phyloP scores from a whole-genome alignment of 225 moss, liverwort and hornwort genomes.

The Takakia lepidozioides region DNA sequence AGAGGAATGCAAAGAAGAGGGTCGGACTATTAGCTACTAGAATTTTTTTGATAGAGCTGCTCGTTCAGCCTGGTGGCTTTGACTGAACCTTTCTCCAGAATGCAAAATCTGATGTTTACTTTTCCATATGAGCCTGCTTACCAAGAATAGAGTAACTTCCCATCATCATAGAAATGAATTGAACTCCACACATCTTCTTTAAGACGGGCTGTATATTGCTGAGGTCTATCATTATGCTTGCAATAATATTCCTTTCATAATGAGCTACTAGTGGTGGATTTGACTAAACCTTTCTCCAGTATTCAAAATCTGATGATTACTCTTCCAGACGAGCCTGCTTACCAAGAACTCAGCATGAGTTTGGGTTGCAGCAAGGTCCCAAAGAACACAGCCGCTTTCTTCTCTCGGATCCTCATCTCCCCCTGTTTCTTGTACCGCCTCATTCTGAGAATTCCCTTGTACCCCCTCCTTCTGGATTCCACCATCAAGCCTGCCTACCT shows the following conservation, averaged over 20 bases:
- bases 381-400: slow-evolving; percentile 88
- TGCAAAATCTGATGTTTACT: too few relatives aligned
- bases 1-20: too few relatives aligned
- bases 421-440: slow-evolving; percentile 9
- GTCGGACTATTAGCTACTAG: too few relatives aligned
- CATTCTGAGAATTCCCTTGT: slow-evolving; percentile 9
- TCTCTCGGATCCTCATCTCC: slow-evolving; percentile 64
- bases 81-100: too few relatives aligned
- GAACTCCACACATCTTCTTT: background rate
- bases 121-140: too few relatives aligned
- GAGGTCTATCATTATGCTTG: too few relatives aligned
- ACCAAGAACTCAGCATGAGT: slow-evolving; percentile 85
- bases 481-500: slow-evolving; percentile 5
- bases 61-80: too few relatives aligned
- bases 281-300: background rate
- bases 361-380: slow-evolving; percentile 91
- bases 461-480: slow-evolving; percentile 1
- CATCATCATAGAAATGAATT: background rate
- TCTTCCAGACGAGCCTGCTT: slow-evolving; percentile 1
- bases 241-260: background rate
- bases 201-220: too few relatives aligned
- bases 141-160: too few relatives aligned
- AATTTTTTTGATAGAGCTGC: too few relatives aligned
- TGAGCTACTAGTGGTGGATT: background rate
- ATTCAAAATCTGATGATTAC: background rate